Conservation (phyloP, 257 asterid species). For the Ocimum tenuiflorum region DNA sequence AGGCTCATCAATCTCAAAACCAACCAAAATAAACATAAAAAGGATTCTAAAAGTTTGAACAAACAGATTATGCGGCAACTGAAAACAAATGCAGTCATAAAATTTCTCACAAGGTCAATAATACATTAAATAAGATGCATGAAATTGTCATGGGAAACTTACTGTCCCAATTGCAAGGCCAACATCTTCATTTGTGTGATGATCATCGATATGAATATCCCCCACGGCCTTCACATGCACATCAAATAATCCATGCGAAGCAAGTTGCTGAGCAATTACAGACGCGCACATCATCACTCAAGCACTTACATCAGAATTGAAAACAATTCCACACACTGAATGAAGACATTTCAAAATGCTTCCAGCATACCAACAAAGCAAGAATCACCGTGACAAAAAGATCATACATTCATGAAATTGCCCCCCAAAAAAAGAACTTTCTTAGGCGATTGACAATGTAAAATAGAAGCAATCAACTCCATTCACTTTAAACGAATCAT, state of each 20-base stretch:
- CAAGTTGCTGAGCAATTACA: conserved; percentile 60
- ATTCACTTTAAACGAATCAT: not conserved
- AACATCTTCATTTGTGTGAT: conserved; percentile 91
- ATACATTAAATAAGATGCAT: not conserved
- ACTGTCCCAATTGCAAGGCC: conserved; percentile 89
- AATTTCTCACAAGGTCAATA: not conserved
- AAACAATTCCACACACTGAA: not conserved
- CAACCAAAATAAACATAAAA: not conserved
- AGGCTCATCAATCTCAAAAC: not conserved
- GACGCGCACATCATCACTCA: conserved; percentile 2
- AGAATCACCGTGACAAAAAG: no score
- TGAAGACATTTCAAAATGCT: not conserved
- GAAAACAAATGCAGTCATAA: not conserved
- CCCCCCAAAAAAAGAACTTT: no score
- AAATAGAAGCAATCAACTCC: not conserved
- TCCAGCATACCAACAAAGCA: not conserved
- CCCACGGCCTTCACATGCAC: conserved; percentile 79
- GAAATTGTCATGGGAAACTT: conserved; percentile 11
- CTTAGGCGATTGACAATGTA: not conserved
- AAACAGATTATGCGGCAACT: not conserved
- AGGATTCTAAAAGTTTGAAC: not conserved
- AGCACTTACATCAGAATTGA: not conserved
- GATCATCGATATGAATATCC: conserved; percentile 89
- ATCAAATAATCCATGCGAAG: conserved; percentile 87
- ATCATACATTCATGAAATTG: not conserved